Evolutionary conservation across 148 eudicot genomes (phyloP).

Genomic region (Spergularia bocconei): DNA sequence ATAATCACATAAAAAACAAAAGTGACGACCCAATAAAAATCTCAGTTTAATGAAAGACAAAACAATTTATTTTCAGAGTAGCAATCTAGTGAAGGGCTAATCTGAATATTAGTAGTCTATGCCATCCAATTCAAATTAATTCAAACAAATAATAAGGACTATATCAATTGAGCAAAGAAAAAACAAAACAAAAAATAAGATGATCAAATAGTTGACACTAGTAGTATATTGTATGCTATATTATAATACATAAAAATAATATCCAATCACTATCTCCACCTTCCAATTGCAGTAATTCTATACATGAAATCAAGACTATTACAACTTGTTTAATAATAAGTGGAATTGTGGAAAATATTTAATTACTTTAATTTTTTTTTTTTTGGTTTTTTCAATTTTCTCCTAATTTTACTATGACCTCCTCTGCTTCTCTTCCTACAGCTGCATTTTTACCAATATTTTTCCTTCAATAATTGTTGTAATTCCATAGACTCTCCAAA

Average conservation of each 20-base stretch:
- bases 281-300: constrained; percentile 31
- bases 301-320: constrained; percentile 25
- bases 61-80: background rate
- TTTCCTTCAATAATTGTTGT: constrained; percentile 26
- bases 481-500: constrained; percentile 48
- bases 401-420: constrained; percentile 16
- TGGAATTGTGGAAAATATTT: constrained; percentile 9
- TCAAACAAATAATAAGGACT: background rate
- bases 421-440: constrained; percentile 11
- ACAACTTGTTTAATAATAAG: constrained; percentile 11
- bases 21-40: no score
- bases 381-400: background rate
- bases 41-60: background rate
- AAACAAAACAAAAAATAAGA: background rate
- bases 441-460: background rate
- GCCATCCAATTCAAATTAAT: background rate
- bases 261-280: constrained; percentile 19
- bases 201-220: constrained; percentile 13
- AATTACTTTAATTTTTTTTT: background rate
- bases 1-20: no score
- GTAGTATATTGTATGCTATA: constrained; percentile 15
- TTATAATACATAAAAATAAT: constrained; percentile 15
- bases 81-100: background rate
- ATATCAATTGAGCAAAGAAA: background rate
- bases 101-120: background rate